These are phyloP conservation scores for Petunia secreta DNA, from an alignment of 257 asterid species.

Conservation along the genomic window DNA sequence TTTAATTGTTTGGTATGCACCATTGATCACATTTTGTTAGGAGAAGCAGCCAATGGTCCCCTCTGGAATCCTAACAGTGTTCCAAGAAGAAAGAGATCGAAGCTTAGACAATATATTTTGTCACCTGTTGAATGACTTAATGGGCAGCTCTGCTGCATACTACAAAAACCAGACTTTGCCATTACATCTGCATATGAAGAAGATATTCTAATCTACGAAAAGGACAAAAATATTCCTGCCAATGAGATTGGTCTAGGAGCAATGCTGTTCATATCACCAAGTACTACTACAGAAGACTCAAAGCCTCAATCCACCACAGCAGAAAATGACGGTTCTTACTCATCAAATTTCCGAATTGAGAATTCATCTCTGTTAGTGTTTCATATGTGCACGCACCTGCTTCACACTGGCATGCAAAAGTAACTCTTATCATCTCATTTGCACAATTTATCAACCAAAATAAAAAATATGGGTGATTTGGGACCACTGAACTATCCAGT, in stretches of 20 bases:
- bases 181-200: background rate
- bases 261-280: conserved; percentile 26
- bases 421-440: background rate
- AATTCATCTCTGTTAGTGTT: conserved; percentile 7
- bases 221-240: conserved; percentile 34
- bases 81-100: conserved; percentile 44
- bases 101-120: conserved; percentile 32
- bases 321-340: conserved; percentile 2
- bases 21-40: conserved; percentile 23
- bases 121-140: conserved; percentile 41
- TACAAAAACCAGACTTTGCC: background rate
- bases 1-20: background rate
- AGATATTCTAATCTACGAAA: conserved; percentile 41
- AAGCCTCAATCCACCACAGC: background rate
- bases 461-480: background rate
- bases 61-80: conserved; percentile 35
- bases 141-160: conserved; percentile 26
- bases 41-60: conserved; percentile 8
- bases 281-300: background rate
- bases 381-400: background rate
- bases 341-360: background rate
- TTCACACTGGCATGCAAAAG: background rate
- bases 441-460: background rate
- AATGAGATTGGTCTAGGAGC: conserved; percentile 64
- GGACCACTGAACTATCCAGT: background rate